Conservation (phyloP, 345 rosid species). For the Eucalyptus tenuipes region DNA sequence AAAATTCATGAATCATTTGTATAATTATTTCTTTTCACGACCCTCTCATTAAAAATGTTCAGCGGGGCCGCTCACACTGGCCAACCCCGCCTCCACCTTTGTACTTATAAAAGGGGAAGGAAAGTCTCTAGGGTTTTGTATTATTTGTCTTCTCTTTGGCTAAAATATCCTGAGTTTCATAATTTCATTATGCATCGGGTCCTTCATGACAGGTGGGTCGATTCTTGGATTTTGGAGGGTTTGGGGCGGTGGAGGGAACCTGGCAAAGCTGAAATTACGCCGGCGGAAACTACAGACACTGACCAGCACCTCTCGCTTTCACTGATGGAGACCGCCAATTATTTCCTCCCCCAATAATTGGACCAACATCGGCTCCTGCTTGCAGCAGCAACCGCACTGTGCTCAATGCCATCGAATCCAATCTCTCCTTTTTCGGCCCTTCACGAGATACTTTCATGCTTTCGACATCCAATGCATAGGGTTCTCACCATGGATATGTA, state of each 20-base stretch:
- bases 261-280: background rate
- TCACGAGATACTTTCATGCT: background rate
- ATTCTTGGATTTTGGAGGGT: background rate
- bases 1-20: too few relatives aligned
- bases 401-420: background rate
- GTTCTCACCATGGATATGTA: background rate
- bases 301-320: background rate
- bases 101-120: too few relatives aligned
- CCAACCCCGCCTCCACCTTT: background rate
- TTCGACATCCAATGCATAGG: background rate
- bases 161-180: background rate
- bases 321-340: background rate
- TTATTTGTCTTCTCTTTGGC: too few relatives aligned
- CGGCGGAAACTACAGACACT: background rate
- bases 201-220: background rate
- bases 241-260: background rate
- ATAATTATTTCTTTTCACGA: too few relatives aligned
- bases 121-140: background rate
- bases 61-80: fast-evolving
- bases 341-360: background rate
- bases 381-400: background rate
- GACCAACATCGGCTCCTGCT: background rate
- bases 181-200: background rate
- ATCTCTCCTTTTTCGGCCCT: background rate
- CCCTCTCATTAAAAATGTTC: background rate